phyloP scores from a whole-genome alignment of 2,329 filamentous ascomycete genomes.

The Monosporascus sp. region DNA sequence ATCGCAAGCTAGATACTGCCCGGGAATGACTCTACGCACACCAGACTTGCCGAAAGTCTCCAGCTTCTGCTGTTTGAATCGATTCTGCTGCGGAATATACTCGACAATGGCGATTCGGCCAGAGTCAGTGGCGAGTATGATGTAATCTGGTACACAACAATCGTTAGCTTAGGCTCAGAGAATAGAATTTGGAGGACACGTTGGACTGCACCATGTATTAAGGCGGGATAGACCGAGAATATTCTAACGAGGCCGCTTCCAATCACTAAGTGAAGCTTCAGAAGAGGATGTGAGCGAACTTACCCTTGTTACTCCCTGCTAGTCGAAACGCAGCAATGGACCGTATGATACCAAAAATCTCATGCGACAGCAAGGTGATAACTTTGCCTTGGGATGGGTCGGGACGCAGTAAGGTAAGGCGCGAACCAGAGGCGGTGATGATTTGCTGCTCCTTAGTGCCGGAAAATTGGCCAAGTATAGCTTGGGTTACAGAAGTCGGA shows the following conservation, averaged over 20 bases:
- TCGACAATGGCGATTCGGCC: slow-evolving; percentile 92
- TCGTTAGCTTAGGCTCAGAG: slow-evolving; percentile 14
- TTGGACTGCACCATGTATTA: slow-evolving; percentile 19
- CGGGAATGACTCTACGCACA: slow-evolving; percentile 85
- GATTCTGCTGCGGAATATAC: slow-evolving; percentile 80
- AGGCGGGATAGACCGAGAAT: slow-evolving; percentile 14
- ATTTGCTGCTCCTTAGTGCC: slow-evolving; percentile 98
- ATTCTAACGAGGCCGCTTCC: slow-evolving; percentile 55
- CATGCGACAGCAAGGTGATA: slow-evolving; percentile 79
- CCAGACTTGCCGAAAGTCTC: slow-evolving; percentile 99
- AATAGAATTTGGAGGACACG: slow-evolving; percentile 11
- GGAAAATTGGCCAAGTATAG: slow-evolving; percentile 90
- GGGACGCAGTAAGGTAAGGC: slow-evolving; percentile 80
- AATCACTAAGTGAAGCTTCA: slow-evolving; percentile 66
- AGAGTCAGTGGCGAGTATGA: slow-evolving; percentile 93
- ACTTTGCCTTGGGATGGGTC: slow-evolving; percentile 84
- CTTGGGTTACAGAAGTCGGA: slow-evolving; percentile 82
- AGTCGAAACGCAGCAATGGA: slow-evolving; percentile 84
- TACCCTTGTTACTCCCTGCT: slow-evolving; percentile 94
- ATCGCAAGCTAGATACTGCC: slow-evolving; percentile 92
- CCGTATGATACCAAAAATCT: slow-evolving; percentile 94
- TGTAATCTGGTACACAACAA: slow-evolving; percentile 64
- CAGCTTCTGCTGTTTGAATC: slow-evolving; percentile 82
- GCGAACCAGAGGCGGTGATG: slow-evolving; percentile 85
- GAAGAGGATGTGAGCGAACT: slow-evolving; percentile 43